Conservation (phyloP, 805 yeast species). For the Wickerhamomyces strasburgensis region DNA sequence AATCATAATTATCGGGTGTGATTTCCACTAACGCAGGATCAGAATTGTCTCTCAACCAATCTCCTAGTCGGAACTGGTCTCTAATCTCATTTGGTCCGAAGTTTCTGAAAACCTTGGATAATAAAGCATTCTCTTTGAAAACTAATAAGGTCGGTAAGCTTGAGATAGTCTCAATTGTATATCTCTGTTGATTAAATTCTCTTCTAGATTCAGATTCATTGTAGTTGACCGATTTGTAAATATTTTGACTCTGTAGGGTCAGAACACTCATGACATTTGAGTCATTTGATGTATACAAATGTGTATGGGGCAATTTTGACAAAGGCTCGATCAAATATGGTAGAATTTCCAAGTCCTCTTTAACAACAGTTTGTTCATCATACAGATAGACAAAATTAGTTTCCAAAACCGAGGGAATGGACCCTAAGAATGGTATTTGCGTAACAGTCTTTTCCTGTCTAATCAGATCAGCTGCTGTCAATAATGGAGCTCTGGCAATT, state of each 20-base stretch:
- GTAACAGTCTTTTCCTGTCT: conserved; percentile 18
- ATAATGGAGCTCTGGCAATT: conserved; percentile 37
- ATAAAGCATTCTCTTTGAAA: conserved; percentile 51
- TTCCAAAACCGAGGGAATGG: conserved; percentile 29
- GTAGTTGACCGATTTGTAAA: conserved; percentile 37
- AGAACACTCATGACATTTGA: conserved; percentile 32
- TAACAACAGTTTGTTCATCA: conserved; percentile 44
- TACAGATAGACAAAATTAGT: conserved; percentile 51
- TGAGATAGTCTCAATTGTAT: conserved; percentile 47
- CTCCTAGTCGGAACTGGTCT: conserved; percentile 38
- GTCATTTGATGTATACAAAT: conserved; percentile 49
- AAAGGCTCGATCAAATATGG: conserved; percentile 58
- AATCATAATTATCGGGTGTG: conserved; percentile 20
- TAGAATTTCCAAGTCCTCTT: conserved; percentile 60
- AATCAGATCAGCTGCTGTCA: conserved; percentile 15
- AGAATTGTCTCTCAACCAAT: conserved; percentile 42
- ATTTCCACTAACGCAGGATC: conserved; percentile 52
- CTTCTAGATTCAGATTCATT: conserved; percentile 31
- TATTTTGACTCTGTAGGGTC: conserved; percentile 33
- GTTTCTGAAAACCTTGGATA: conserved; percentile 51
- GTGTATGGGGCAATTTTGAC: conserved; percentile 52
- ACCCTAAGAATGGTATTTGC: not conserved
- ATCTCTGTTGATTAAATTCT: conserved; percentile 40
- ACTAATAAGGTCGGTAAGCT: conserved; percentile 58
- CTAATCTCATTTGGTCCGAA: conserved; percentile 63